Evolutionary conservation across 495 filamentous ascomycete genomes (phyloP).

Genomic region (Podospora conica): DNA sequence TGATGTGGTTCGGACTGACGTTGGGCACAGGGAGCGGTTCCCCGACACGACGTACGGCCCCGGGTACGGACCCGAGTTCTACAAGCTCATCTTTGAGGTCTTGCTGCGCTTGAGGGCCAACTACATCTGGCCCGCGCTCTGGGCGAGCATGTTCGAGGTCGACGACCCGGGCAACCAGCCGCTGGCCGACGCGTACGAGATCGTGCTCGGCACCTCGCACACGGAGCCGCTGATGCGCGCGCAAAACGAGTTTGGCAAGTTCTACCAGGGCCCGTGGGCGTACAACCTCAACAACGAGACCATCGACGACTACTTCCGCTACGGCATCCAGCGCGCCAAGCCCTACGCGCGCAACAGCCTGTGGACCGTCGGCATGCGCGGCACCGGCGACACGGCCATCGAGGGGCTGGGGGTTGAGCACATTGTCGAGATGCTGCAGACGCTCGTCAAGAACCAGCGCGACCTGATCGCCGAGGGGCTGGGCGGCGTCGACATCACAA

Average conservation of each 20-base stretch:
- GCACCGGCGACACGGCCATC: slow-evolving; percentile 58
- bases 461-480: slow-evolving; percentile 51
- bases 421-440: slow-evolving; percentile 52
- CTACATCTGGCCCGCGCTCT: slow-evolving; percentile 69
- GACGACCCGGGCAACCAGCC: slow-evolving; percentile 64
- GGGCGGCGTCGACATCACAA: slow-evolving; percentile 41
- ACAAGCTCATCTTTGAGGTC: slow-evolving; percentile 64
- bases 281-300: slow-evolving; percentile 61
- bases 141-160: slow-evolving; percentile 63
- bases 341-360: slow-evolving; percentile 55
- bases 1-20: not conserved
- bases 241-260: slow-evolving; percentile 61
- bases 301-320: slow-evolving; percentile 60
- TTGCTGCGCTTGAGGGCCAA: slow-evolving; percentile 64
- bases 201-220: slow-evolving; percentile 66
- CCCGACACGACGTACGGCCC: slow-evolving; percentile 46
- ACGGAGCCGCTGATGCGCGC: slow-evolving; percentile 70
- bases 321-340: slow-evolving; percentile 59
- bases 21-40: slow-evolving; percentile 23
- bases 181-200: slow-evolving; percentile 63
- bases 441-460: slow-evolving; percentile 54
- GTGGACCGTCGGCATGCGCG: slow-evolving; percentile 70
- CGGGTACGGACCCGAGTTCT: slow-evolving; percentile 58
- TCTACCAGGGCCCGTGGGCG: slow-evolving; percentile 56
- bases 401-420: slow-evolving; percentile 48